A percentile compares a stretch with the other conserved stretches of the same genome.
Conservation (phyloP, 2,329 filamentous ascomycete genomes). For the Penicillium digitatum region DNA sequence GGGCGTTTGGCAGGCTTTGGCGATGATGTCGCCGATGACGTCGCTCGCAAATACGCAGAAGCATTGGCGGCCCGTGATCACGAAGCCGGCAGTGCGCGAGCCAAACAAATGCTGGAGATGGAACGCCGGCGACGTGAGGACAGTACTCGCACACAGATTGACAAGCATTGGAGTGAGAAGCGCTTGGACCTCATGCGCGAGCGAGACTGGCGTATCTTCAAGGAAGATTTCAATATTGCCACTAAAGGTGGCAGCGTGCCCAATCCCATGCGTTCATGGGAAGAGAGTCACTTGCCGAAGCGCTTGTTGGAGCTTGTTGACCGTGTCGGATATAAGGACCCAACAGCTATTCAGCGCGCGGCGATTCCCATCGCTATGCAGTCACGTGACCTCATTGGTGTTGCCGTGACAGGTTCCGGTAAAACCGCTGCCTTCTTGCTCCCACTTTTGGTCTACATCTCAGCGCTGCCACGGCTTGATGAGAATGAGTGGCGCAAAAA, state of each 20-base stretch:
- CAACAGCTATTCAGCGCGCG: constrained; percentile 85
- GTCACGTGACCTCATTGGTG: constrained; percentile 92
- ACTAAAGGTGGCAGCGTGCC: constrained; percentile 90
- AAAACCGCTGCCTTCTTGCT: constrained; percentile 95
- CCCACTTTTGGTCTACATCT: constrained; percentile 90
- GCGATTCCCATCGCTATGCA: constrained; percentile 93
- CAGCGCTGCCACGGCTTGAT: constrained; percentile 77
- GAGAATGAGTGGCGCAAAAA: constrained; percentile 81
- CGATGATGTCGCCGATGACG: constrained; percentile 53
- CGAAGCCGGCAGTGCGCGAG: constrained; percentile 71
- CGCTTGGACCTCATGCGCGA: constrained; percentile 88
- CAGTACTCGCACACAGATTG: constrained; percentile 67
- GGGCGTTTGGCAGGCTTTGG: constrained; percentile 64
- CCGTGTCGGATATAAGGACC: constrained; percentile 84
- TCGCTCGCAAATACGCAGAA: constrained; percentile 57
- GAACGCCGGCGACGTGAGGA: constrained; percentile 73
- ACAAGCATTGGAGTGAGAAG: constrained; percentile 97
- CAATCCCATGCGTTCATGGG: constrained; percentile 93
- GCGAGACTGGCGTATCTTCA: constrained; percentile 98
- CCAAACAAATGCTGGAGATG: constrained; percentile 77
- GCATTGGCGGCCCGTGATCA: constrained; percentile 70
- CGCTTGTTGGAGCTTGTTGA: constrained; percentile 76
- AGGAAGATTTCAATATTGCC: constrained; percentile 95
- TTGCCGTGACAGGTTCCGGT: constrained; percentile 95
- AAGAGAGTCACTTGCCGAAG: constrained; percentile 75